These are phyloP conservation scores for Mortierella sp. DNA, from an alignment of 371 early-diverging fungal genomes.

Conservation along the genomic window DNA sequence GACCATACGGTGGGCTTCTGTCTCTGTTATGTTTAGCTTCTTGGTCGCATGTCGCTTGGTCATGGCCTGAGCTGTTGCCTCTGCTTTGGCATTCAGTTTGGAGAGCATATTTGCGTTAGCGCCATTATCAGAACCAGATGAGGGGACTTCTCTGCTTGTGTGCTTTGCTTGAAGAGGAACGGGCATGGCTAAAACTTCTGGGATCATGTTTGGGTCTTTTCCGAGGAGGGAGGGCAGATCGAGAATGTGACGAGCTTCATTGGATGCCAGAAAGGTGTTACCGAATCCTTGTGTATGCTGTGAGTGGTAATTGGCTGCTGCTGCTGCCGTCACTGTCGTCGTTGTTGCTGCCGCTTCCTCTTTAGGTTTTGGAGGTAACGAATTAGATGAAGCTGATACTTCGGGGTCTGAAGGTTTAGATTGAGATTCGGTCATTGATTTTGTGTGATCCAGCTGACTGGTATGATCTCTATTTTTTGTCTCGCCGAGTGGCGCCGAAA, in stretches of 20 bases:
- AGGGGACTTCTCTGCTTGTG: background rate
- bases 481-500: background rate
- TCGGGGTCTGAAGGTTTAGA: background rate
- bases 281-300: background rate
- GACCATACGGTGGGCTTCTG: constrained; percentile 48
- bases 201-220: constrained; percentile 34
- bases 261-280: constrained; percentile 28
- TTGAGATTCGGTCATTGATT: background rate
- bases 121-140: too few species aligned
- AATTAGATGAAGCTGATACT: background rate
- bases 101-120: too few species aligned
- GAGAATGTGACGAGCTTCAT: constrained; percentile 42
- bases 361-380: background rate
- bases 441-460: constrained; percentile 7
- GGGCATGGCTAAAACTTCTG: constrained; percentile 27
- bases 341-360: background rate
- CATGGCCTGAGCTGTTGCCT: constrained; percentile 39
- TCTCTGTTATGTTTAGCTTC: constrained; percentile 51
- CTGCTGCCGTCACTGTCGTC: background rate
- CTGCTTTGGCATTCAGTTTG: constrained; percentile 3
- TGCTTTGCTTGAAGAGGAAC: constrained; percentile 17
- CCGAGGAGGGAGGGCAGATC: constrained; percentile 43
- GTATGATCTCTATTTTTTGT: background rate
- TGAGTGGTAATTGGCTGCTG: background rate
- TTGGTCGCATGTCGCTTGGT: constrained; percentile 45